Evolutionary conservation across 148 eudicot species (phyloP), one percentile per base, ranked within the genome.

Genomic region (Heliamphora exappendiculata): DNA sequence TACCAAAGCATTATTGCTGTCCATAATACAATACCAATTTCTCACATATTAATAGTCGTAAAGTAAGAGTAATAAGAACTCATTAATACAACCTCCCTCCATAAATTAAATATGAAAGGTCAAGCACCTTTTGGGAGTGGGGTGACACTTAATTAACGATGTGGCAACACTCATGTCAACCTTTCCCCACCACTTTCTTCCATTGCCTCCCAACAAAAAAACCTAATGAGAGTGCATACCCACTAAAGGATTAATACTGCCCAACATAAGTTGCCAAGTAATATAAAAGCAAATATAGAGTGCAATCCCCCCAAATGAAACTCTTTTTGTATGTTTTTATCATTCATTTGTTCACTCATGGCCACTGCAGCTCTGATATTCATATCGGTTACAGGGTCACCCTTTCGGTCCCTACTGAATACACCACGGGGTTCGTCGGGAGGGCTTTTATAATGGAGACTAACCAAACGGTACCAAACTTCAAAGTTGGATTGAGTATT

Each of bases 401-500:
- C 47, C 81, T 96, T 26, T 86, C 90, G 9, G 80, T 96, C 28
- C 98, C 99, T 2, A 45, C 57, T 47, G 88, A 75, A 24, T 96
- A 86, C 53, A 86, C 73, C 55, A 36, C 54, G 41, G 96, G 88
- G 1, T 96, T 93, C 75, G 31, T 42, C 14, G 98, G 98, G 0
- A 91, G 89, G 67, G 99, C 98, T 68, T 91, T 87, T 44, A 44
- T 96, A 24, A 89, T 91, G 80, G 94, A 91, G 75, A 87, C 89
- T 47, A 85, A 84, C 47, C 84, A 84, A 75, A 84, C 41, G 79
- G 81, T 66, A 8, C 80, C 89, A 5, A 89, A 83, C 34, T 93
- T 93, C 54, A 76, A 84, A 75, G 83, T 83, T 14, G 99, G 90
- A 20, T 49, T 93, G 34, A 89, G 83, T 26, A 89, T 91, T 7